phyloP scores from a whole-genome alignment of 1,284 basidiomycete species.

The Boletus holoroseus region DNA sequence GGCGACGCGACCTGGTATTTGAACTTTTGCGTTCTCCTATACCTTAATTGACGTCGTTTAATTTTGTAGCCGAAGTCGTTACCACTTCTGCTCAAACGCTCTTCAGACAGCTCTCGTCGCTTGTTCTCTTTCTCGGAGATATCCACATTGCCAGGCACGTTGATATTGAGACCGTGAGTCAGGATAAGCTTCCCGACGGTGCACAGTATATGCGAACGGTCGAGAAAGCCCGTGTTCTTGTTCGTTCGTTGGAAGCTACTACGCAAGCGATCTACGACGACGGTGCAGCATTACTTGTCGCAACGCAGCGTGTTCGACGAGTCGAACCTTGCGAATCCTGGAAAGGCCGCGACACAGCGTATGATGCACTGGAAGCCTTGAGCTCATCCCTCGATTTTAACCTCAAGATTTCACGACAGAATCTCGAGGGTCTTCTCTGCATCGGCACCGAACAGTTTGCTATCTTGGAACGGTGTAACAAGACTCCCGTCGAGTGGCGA shows the following conservation, averaged over 20 bases:
- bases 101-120: conserved; percentile 38
- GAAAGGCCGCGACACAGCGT: conserved; percentile 24
- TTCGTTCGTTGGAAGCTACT: conserved; percentile 46
- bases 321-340: conserved; percentile 30
- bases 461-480: conserved; percentile 39
- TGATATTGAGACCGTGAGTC: conserved; percentile 45
- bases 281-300: conserved; percentile 40
- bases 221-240: conserved; percentile 41
- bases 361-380: conserved; percentile 33
- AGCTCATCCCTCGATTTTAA: conserved; percentile 34
- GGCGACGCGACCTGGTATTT: conserved; percentile 23
- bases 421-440: conserved; percentile 39
- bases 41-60: conserved; percentile 5
- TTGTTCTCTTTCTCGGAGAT: conserved; percentile 43
- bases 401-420: conserved; percentile 35
- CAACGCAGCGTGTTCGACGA: conserved; percentile 35
- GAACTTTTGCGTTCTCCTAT: background rate
- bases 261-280: conserved; percentile 53
- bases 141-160: conserved; percentile 50
- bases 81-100: conserved; percentile 29
- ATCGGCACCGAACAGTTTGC: conserved; percentile 41
- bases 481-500: conserved; percentile 44
- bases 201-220: conserved; percentile 42
- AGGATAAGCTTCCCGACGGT: conserved; percentile 30
- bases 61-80: conserved; percentile 20